phyloP scores from a whole-genome alignment of 179 eudicot genomes.

The Silene coronaria region DNA sequence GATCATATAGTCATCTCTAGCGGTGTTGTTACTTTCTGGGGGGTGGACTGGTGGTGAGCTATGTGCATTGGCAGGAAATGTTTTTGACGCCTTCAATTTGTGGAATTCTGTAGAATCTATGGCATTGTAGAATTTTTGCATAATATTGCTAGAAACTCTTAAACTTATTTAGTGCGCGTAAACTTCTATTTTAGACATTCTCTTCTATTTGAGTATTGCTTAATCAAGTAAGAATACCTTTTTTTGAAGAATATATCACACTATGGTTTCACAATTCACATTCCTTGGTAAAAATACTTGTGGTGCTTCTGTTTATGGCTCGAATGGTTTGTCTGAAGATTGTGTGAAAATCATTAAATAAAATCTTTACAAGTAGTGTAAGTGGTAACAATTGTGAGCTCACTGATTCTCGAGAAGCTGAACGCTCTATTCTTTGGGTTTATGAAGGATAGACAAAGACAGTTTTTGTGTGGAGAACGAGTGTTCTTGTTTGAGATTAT shows the following conservation, averaged over 20 bases:
- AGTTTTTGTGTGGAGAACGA: neutral
- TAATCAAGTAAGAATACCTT: neutral
- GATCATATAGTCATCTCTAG: neutral
- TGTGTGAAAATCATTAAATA: neutral
- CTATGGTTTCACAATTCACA: neutral
- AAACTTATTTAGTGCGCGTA: neutral
- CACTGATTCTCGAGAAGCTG: neutral
- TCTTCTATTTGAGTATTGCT: neutral
- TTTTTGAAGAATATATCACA: neutral
- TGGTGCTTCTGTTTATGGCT: neutral
- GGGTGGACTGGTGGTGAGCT: neutral
- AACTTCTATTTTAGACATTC: neutral
- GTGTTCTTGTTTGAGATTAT: too few relatives aligned
- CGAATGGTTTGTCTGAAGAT: constrained; percentile 1
- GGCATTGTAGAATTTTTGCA: too few relatives aligned
- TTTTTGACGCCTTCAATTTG: neutral
- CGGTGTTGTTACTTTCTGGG: neutral
- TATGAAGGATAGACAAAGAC: too few relatives aligned
- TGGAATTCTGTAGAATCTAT: neutral
- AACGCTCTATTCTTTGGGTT: neutral
- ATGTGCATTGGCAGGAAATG: neutral
- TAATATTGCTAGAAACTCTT: neutral
- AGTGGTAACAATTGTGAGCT: neutral
- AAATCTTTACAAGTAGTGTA: neutral
- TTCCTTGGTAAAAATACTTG: neutral